Percentiles rank a stretch among this genome's conserved stretches.
Conservation (phyloP, 2,329 filamentous ascomycete species). For the Tolypocladium sp. region DNA sequence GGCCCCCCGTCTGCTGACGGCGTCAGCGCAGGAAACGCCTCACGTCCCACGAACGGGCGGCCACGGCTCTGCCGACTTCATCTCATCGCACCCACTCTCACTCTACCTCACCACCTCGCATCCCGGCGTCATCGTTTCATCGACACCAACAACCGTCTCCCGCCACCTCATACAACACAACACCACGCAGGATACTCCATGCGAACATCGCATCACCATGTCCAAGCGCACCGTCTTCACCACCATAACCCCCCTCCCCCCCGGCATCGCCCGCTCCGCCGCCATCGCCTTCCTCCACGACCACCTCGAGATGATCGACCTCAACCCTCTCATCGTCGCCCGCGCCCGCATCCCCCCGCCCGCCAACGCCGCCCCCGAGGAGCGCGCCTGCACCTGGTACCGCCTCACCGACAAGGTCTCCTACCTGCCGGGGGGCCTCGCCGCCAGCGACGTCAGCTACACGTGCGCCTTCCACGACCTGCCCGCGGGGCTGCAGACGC, state of each 20-base stretch:
- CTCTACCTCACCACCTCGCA: no score
- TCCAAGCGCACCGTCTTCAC: conserved; percentile 65
- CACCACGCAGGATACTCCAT: no score
- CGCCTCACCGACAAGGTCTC: conserved; percentile 67
- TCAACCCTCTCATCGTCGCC: conserved; percentile 75
- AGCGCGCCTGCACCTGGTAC: conserved; percentile 69
- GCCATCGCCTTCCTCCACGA: conserved; percentile 69
- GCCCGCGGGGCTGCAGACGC: conserved; percentile 65
- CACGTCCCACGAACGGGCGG: background rate
- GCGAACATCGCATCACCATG: conserved; percentile 48
- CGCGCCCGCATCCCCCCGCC: conserved; percentile 61
- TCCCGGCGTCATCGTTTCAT: no score
- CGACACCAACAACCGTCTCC: no score
- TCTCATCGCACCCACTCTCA: background rate
- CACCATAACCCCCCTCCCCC: conserved; percentile 67
- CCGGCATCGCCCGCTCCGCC: conserved; percentile 56
- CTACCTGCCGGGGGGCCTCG: conserved; percentile 60
- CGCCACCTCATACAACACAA: no score
- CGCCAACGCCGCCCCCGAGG: conserved; percentile 56
- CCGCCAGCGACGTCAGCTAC: conserved; percentile 63
- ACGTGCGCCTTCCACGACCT: conserved; percentile 74
- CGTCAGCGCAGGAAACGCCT: background rate
- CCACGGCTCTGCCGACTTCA: background rate
- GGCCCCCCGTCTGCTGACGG: background rate
- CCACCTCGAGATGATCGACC: conserved; percentile 75